Conservation (phyloP, 257 asterid species). For the Ballota nigra region DNA sequence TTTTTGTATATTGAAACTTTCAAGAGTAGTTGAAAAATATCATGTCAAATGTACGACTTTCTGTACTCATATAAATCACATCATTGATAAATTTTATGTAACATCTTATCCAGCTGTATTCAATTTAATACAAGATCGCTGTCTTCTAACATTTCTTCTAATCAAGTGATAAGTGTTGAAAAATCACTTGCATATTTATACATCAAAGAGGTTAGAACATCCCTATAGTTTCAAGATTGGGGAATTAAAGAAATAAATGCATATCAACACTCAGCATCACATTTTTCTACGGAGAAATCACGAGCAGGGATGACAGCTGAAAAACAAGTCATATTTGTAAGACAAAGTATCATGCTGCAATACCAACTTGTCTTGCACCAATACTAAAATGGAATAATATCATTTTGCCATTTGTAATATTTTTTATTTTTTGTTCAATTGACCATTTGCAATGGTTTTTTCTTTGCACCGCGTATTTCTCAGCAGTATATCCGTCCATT, state of each 20-base stretch:
- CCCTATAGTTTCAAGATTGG: not conserved
- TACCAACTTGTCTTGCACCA: not conserved
- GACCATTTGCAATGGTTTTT: too few species aligned
- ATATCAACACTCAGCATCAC: constrained; percentile 9
- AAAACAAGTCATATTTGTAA: not conserved
- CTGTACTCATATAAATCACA: not conserved
- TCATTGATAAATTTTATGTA: not conserved
- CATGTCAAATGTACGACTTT: not conserved
- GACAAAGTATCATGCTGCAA: not conserved
- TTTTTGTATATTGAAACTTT: too few species aligned
- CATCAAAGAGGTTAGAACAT: not conserved
- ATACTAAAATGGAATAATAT: too few species aligned
- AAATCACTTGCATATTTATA: not conserved
- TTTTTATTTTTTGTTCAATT: too few species aligned
- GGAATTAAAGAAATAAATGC: not conserved
- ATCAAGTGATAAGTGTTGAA: not conserved
- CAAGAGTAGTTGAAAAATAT: too few species aligned
- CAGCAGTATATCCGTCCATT: too few species aligned
- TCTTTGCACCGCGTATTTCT: too few species aligned
- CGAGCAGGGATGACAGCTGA: constrained; percentile 69
- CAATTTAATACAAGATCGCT: not conserved
- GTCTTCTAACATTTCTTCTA: not conserved
- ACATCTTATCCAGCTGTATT: not conserved
- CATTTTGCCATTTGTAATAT: too few species aligned
- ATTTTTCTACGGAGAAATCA: constrained; percentile 46